phyloP scores from a whole-genome alignment of 2,329 filamentous ascomycete genomes.

The Alternaria infectoria region DNA sequence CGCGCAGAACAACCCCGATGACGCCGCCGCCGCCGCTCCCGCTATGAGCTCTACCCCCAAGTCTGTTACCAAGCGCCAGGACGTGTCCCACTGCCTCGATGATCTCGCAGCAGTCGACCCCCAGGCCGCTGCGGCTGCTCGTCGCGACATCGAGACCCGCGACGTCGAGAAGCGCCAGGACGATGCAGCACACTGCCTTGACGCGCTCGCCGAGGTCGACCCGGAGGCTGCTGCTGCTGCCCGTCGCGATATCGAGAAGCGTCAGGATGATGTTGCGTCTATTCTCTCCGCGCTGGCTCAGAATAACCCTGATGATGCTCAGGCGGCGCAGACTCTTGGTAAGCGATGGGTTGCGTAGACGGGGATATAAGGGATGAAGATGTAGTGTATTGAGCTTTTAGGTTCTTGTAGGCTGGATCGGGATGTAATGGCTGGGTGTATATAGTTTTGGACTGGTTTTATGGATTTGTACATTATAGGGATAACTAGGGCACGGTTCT shows the following conservation, averaged over 20 bases:
- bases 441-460: background rate
- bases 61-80: background rate
- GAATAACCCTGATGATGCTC: slow-evolving; percentile 34
- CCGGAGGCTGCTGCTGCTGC: slow-evolving; percentile 28
- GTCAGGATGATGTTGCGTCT: slow-evolving; percentile 24
- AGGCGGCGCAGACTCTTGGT: slow-evolving; percentile 14
- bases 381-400: background rate
- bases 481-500: background rate
- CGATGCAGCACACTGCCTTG: slow-evolving; percentile 26
- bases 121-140: background rate
- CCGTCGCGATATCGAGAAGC: slow-evolving; percentile 6
- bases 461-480: background rate
- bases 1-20: slow-evolving; percentile 29
- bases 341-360: slow-evolving; percentile 7
- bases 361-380: background rate
- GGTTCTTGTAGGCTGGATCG: background rate
- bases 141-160: background rate
- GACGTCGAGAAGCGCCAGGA: slow-evolving; percentile 10
- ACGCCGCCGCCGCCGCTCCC: slow-evolving; percentile 3
- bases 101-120: background rate
- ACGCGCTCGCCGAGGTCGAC: slow-evolving; percentile 21
- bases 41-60: background rate
- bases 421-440: background rate
- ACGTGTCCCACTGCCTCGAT: background rate
- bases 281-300: slow-evolving; percentile 29